Conservation (phyloP, 108 stramenopile species). For the Skeletonema costatum region DNA sequence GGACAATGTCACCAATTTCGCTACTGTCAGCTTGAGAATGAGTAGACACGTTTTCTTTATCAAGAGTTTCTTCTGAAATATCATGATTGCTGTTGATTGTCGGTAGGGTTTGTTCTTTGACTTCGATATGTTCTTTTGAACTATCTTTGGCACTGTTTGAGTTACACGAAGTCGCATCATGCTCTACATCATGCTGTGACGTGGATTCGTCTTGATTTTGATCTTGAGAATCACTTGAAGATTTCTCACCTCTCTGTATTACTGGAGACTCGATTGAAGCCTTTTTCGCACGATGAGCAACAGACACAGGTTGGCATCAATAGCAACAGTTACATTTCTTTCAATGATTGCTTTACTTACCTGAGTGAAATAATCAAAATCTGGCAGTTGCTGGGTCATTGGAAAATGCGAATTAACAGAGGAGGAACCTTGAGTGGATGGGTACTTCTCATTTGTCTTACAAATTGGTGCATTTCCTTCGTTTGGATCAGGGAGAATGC, state of each 20-base stretch:
- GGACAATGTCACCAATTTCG: not conserved
- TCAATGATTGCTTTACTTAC: not conserved
- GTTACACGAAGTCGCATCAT: not conserved
- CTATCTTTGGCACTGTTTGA: not conserved
- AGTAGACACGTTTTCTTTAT: not conserved
- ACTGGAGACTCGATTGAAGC: not conserved
- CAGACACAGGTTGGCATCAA: not conserved
- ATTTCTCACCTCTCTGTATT: not conserved
- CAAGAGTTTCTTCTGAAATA: not conserved
- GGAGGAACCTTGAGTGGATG: not conserved
- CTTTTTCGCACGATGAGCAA: not conserved
- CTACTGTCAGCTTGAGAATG: not conserved
- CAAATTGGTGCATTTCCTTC: not conserved
- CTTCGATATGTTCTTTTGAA: too few species aligned
- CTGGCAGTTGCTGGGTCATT: not conserved
- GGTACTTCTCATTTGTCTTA: not conserved
- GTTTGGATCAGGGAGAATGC: not conserved
- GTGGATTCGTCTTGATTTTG: not conserved
- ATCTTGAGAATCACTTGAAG: not conserved
- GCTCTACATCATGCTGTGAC: not conserved
- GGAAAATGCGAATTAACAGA: not conserved
- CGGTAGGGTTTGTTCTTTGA: not conserved
- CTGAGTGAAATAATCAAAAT: not conserved
- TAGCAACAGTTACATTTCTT: not conserved
- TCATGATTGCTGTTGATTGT: not conserved